Evolutionary conservation across 1,139 yeast species (phyloP).

Genomic region (Pichia sp.): DNA sequence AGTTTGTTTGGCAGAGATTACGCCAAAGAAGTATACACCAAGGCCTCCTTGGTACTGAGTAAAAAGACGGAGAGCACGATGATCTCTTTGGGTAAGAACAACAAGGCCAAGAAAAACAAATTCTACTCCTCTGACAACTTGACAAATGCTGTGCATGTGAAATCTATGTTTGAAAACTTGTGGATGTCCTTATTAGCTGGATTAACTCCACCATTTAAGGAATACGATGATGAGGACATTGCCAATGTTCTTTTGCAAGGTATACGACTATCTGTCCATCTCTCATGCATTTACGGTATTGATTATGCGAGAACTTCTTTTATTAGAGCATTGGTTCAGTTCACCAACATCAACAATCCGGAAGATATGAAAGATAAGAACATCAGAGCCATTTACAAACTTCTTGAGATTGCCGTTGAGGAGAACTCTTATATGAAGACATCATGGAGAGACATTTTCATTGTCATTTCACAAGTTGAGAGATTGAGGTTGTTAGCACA

Average conservation of each 20-base stretch:
- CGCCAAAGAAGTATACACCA: slow-evolving; percentile 80
- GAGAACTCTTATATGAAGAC: slow-evolving; percentile 68
- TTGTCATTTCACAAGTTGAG: slow-evolving; percentile 84
- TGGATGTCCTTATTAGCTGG: slow-evolving; percentile 99
- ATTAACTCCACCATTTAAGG: slow-evolving; percentile 87
- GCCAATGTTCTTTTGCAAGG: slow-evolving; percentile 78
- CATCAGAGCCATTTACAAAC: slow-evolving; percentile 67
- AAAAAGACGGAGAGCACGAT: slow-evolving; percentile 83
- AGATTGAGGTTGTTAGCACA: slow-evolving; percentile 82
- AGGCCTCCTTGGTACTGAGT: slow-evolving; percentile 89
- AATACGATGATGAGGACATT: slow-evolving; percentile 72
- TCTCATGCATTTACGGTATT: slow-evolving; percentile 78
- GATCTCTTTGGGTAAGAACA: slow-evolving; percentile 52
- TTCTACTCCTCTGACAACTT: slow-evolving; percentile 33
- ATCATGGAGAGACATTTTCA: slow-evolving; percentile 81
- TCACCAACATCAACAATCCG: slow-evolving; percentile 71
- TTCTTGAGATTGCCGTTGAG: slow-evolving; percentile 69
- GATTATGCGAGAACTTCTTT: slow-evolving; percentile 85
- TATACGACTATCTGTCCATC: slow-evolving; percentile 69
- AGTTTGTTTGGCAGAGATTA: slow-evolving; percentile 72
- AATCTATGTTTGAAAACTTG: slow-evolving; percentile 84
- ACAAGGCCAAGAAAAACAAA: slow-evolving; percentile 28
- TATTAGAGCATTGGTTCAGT: slow-evolving; percentile 83
- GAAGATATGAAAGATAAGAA: slow-evolving; percentile 76
- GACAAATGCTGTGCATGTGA: slow-evolving; percentile 74